Evolutionary conservation across 805 yeast species (phyloP), one percentile per base, ranked within the genome.

Genomic region (Saccharomycopsis fodiens): DNA sequence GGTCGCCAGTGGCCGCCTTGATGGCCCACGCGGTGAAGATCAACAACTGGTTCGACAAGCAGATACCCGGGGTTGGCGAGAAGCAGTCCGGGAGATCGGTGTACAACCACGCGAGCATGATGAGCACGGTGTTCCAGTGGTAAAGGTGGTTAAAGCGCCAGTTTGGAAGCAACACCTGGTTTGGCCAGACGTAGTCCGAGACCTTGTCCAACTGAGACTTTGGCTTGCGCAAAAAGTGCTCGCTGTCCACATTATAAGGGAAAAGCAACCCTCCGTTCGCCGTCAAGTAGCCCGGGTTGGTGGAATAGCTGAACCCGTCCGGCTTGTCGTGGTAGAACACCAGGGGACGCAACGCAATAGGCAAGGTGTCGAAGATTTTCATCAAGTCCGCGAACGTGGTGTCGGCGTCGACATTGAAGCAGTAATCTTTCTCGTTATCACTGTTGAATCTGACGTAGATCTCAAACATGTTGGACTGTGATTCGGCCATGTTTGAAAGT

Each of bases 1-100:
- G 75, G 50, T 42, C 41, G 15, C 38, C 48, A 13, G 35, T 22
- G 29, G 74, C 63, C 17, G 54, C 45, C 15, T 57, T 52, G 21
- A 71, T 56, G 2, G 67, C 19, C 21, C 54, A 49, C 12, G 62
- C 57, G 3, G 57, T 45, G 2, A 50, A 16, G 44, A 57, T 64
- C 4, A 73, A 64, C 22, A 78, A 46, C 54, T 78, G 76, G 56
- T 79, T 82, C 8, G 94, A 82, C 46, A 87, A 65, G 53, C 89
- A 83, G 47, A 79, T 73, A 20, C 96, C 96, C 0, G 97, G 97
- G 3, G 97, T 91, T 40, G 97, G 97, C 30, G 89, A 76, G 44
- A 87, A 68, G 55, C 70, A 74, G 58, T 87, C 96, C 1, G 98
- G 98, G 60, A 93, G 72, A 66, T 93, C 97, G 1, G 95, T 80